Base-by-base conservation (phyloP, 169 alveolate species). In the Plasmodium gaboni region DNA sequence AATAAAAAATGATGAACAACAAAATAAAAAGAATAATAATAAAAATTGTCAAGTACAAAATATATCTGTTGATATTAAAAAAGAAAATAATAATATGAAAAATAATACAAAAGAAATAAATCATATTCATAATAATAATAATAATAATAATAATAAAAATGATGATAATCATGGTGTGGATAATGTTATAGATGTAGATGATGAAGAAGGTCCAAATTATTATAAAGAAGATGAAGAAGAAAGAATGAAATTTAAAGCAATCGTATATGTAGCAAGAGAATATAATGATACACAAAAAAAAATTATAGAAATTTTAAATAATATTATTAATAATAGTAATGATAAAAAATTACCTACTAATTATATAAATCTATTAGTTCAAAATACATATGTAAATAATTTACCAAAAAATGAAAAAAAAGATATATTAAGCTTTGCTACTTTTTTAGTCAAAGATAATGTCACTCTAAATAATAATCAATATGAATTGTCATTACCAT, bases 381-480 rank as follows among this genome's bases (percentile, higher is more conserved):
- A 91, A 55, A 83, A 92, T 17, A 93, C 87, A 3, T 65, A 89
- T 55, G 92, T 93, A 32, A 93, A 78, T 61, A 89, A 59, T 32
- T 63, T 93, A 32, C 87, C 92, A 10, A 87, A 86, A 61, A 89
- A 93, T 60, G 95, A 94, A 44, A 95, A 95, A 89, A 95, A 95
- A 63, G 93, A 92, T 44, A 95, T 97, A 24, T 61, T 97, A 86
- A 96, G 96, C n/a, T 96, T 96, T 63, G 98, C 98, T 2, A 92
- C 98, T 12, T 95, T 92, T 87, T 93, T 95, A 24, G 94, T 94
- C 61, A 91, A 93, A 90, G 94, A 92, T 24, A 97, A 96, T 74
- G 97, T 93, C 7, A 90, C 94, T 60, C 86, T 88, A 55, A 80
- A 88, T 61, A 95, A 96, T 32, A 92, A 88, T 22, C 96, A 96